These are phyloP conservation scores for Tolypocladium tropicale DNA, from an alignment of 2,329 filamentous ascomycete genomes.

Conservation along the genomic window DNA sequence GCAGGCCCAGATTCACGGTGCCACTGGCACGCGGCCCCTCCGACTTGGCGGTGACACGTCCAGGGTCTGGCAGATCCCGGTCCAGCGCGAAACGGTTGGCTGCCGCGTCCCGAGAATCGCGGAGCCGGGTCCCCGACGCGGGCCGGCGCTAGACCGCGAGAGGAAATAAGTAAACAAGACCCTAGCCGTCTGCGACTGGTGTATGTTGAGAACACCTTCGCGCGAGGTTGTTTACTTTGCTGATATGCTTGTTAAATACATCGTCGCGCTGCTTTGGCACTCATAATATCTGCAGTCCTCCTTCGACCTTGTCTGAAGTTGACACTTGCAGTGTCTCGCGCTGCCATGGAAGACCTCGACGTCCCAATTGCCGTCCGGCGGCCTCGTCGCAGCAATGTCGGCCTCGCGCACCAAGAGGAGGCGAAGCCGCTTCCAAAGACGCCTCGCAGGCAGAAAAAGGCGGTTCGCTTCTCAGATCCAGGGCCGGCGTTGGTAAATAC, in stretches of 20 bases:
- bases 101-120: constrained; percentile 12
- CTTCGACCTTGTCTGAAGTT: background rate
- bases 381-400: constrained; percentile 32
- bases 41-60: background rate
- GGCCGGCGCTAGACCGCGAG: constrained; percentile 22
- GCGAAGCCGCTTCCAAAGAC: constrained; percentile 15
- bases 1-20: constrained; percentile 10
- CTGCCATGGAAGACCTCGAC: constrained; percentile 27
- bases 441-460: constrained; percentile 28
- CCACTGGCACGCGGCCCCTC: background rate
- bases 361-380: constrained; percentile 47
- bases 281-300: background rate
- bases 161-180: constrained; percentile 39
- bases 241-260: background rate
- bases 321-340: background rate
- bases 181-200: too few species aligned
- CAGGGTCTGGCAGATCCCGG: background rate
- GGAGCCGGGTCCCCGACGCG: constrained; percentile 11
- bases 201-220: background rate
- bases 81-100: constrained; percentile 13
- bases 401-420: constrained; percentile 14
- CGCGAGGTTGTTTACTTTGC: background rate
- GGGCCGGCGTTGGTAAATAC: constrained; percentile 22
- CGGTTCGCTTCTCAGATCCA: constrained; percentile 51
- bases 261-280: background rate